Evolutionary conservation across 768 basidiomycete genomes (phyloP), one percentile per base, ranked within the genome.

Genomic region (Boletus reticuloceps): DNA sequence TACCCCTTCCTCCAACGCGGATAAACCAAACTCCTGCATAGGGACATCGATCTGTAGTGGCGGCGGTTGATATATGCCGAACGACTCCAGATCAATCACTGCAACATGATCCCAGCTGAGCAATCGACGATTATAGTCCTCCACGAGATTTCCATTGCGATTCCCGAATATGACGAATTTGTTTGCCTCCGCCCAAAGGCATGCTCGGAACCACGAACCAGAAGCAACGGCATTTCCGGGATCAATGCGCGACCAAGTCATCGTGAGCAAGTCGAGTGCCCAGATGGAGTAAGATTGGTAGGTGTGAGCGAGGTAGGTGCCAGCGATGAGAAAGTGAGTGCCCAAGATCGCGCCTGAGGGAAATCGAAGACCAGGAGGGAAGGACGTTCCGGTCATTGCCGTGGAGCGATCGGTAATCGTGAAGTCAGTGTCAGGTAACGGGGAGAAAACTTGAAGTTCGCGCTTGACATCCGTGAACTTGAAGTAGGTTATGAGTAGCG

Each of bases 211-310:
- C 96, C 96, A 98, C 10, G 93, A 96, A 14, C 97, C 96, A 40
- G 82, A 81, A 48, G 86, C 80, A 20, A 98, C 82, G 1, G 90
- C 87, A 62, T 87, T 88, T 14, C 93, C 94, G 0, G 92, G 87
- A 66, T 95, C 94, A 32, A 95, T 88, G 38, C 91, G 85, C 39
- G 88, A 82, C 93, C 94, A 94, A 29, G 82, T 81, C 84, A 93
- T 89, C 54, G 78, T 80, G 47, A 81, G 72, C 25, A 98, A 79
- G 69, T 99, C 90, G 43, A 99, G 84, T 1, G 91, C 90, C 95
- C 95, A 99, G 54, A 98, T 89, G 11, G 94, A 94, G 71, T 94
- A 99, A 27, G 91, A 92, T 65, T 96, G 94, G 62, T 91, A 91
- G 40, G 89, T 88, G 65, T 94, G 91, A 1, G 95, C 93, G 54